Base-by-base conservation (phyloP, 768 basidiomycete species). In the Russula emetica region DNA sequence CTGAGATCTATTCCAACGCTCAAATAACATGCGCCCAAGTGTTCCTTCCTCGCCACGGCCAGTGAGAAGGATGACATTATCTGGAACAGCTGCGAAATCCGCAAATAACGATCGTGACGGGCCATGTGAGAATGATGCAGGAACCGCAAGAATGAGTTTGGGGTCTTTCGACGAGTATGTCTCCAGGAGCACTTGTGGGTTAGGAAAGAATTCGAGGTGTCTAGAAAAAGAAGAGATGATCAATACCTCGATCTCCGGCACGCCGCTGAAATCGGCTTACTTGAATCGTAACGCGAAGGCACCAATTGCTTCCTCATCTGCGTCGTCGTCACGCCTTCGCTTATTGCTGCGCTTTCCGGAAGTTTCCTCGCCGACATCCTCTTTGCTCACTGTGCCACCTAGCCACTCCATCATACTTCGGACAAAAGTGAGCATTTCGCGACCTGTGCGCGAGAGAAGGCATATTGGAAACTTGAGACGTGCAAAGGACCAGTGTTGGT, bases 381-480 rank as follows among this genome's bases (percentile, higher is more conserved):
- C 92, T 71, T 93, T 93, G 69, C 87, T 92, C 58, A 97, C 86
- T 16, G 92, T 94, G 1, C 97, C 96, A 11, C 97, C 97, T 66
- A 99, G 85, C 94, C 95, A 98, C 73, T 98, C 97, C 84, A 97
- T 96, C 90, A 98, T 89, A 78, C 92, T 95, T 63, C 94, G 78
- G 30, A 97, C 92, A 71, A 94, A 93, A 1, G 90, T 88, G 40
- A 97, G 75, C 88, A 97, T 96, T 75, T 99, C 96, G 65, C 87
- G 84, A 2, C 89, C 94, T 7, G 94, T 95, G 38, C 88, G 83
- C 54, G 91, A 91, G 44, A 98, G 82, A n/a, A 99, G 82, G 73
- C 96, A 98, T 40, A 99, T 91, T 0, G 96, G 97, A 74, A 82
- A 90, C 72, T 83, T 83, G 55, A 89, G 83, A 50, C 85, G 84